Evolutionary conservation across 345 rosid species (phyloP), one percentile per base, ranked within the genome.

Genomic region (Arabis hirsuta): DNA sequence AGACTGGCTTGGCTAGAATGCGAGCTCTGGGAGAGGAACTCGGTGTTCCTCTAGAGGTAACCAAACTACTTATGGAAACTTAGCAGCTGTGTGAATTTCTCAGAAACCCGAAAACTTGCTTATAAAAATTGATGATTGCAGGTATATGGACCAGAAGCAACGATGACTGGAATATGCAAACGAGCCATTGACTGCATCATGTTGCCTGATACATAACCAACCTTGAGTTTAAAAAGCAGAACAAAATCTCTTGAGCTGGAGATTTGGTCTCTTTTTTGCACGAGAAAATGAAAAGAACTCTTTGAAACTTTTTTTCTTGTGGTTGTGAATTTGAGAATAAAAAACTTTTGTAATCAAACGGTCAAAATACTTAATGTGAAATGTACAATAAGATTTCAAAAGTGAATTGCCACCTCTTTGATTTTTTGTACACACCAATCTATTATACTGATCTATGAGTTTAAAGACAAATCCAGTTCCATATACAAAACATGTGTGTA

Each of bases 161-260:
- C 98, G 1, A 94, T 94, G 98, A 94, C 96, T 0, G 96, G 97
- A 71, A 91, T 94, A 53, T 94, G 98, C 96, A 94, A 94, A 81
- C 76, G 84, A 55, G 97, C 98, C 52, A 94, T 94, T 38, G 96
- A 89, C 61, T 91, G 97, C 86, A 79, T 89, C 65, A 88, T 89
- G 95, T 76, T 89, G 3, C 64, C 79, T 55, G 80, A 76, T 16
- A 78, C 84, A 67, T 89, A 76, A 41, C 4, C 44, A 0, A 69
- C 43, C 57, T 59, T 22, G 43, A 34, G 26, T 11, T 36, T 34
- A 2, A 9, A 9, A 66, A 52, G 5, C 67, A 58, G 11, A 64
- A 55, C 43, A 55, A 11, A 3, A 47, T 19, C 59, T n/a, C 7
- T 2, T 39, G 22, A 54, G 20, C 58, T 69, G 45, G 46, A 47